A percentile compares a stretch with the other conserved stretches of the same genome.
phyloP scores from a whole-genome alignment of 2,329 filamentous ascomycete species.

The Plectosphaerella cucumerina region DNA sequence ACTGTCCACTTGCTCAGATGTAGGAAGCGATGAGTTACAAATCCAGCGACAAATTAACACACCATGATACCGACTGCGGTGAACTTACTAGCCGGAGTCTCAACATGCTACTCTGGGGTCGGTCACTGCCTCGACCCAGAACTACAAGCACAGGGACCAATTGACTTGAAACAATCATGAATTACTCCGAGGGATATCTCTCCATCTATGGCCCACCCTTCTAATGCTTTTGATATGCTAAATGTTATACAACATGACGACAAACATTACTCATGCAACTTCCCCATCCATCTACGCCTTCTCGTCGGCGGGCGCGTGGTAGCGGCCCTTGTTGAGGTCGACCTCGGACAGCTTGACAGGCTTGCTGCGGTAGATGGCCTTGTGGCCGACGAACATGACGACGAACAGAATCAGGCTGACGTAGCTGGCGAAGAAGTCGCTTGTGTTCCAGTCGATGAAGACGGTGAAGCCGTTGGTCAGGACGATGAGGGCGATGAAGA shows the following conservation, averaged over 20 bases:
- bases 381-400: slow-evolving; percentile 57
- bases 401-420: slow-evolving; percentile 61
- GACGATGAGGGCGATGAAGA: slow-evolving; percentile 61
- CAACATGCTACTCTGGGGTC: no score
- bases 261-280: neutral
- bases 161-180: no score
- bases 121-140: no score
- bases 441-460: slow-evolving; percentile 59
- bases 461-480: slow-evolving; percentile 66
- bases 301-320: neutral
- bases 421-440: slow-evolving; percentile 61
- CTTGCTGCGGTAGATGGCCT: slow-evolving; percentile 39
- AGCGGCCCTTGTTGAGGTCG: slow-evolving; percentile 20
- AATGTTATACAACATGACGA: neutral
- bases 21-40: no score
- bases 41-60: no score
- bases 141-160: no score
- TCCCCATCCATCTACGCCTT: neutral
- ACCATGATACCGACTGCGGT: no score
- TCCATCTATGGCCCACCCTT: no score
- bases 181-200: no score
- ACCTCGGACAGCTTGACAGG: slow-evolving; percentile 29
- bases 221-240: neutral
- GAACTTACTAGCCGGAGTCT: no score
- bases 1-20: no score